Base-by-base conservation (phyloP, 257 asterid genomes). In the Cynanchum wilfordii region DNA sequence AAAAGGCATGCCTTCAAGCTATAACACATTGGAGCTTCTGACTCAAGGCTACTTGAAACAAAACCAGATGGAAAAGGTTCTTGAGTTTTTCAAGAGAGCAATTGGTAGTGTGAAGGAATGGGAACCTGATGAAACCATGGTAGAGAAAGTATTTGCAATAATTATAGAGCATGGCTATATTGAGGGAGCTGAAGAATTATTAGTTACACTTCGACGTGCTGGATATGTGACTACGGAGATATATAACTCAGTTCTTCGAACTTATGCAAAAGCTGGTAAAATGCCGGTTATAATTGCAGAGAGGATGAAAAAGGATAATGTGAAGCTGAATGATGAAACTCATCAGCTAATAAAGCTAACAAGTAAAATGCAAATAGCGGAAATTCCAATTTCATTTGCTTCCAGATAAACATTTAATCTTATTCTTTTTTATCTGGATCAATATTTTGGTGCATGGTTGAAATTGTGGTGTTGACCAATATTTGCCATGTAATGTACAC, bases 1-100 rank as follows among this genome's bases (percentile, higher is more conserved):
- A 78, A 86, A 82, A 57, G 91, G 82, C 24, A 62, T 90, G n/a
- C 56, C 84, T 36, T 85, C 85, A 11, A 86, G 94, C 49, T 95
- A 90, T 50, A 90, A 96, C 25, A 95, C 99, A 5, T 89, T 96
- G 96, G 96, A 84, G 92, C 91, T 95, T 83, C 82, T 95, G 24
- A 89, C 98, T 13, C 79, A 86, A 85, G 96, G 96, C 72, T 89
- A 90, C 75, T 63, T 86, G 94, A 92, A 90, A 76, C 86, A 76
- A 73, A 79, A 78, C 76, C 76, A 79, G 79, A 57, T 78, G 20
- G 82, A 84, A 0, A 86, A 80, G 74, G 94, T 71, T 72, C 78
- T 90, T 1, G 90, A 83, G 22, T 92, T 82, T 75, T 92, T 92
- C 81, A 76, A 82, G 70, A 86, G 79, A 72, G 88, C 94, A n/a